phyloP scores from a whole-genome alignment of 2,329 filamentous ascomycete genomes.

The Colletotrichum graminicola region DNA sequence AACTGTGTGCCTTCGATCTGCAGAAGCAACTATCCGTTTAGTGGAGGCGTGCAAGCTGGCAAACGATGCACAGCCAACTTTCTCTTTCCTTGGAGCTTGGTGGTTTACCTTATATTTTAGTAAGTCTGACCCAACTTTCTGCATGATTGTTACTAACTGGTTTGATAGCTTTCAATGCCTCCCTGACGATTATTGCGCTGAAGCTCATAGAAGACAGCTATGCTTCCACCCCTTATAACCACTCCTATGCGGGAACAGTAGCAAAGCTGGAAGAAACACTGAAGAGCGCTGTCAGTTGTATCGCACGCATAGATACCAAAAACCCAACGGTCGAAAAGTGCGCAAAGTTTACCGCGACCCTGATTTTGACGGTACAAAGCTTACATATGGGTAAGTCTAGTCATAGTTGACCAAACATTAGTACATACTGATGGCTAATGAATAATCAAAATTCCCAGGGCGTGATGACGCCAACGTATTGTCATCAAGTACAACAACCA shows the following conservation, averaged over 20 bases:
- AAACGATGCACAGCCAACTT: constrained; percentile 19
- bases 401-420: no score
- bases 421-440: neutral
- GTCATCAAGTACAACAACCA: neutral
- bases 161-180: constrained; percentile 33
- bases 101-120: constrained; percentile 51
- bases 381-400: constrained; percentile 16
- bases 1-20: constrained; percentile 44
- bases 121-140: constrained; percentile 30
- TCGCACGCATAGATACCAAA: constrained; percentile 26
- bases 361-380: constrained; percentile 26
- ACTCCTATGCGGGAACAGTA: neutral
- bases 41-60: constrained; percentile 42
- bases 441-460: accelerated
- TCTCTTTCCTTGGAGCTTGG: constrained; percentile 48
- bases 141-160: neutral
- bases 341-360: constrained; percentile 32
- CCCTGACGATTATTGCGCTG: constrained; percentile 26
- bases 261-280: constrained; percentile 22
- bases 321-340: constrained; percentile 38
- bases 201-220: constrained; percentile 29
- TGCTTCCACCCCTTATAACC: neutral
- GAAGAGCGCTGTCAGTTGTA: constrained; percentile 19
- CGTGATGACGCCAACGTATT: neutral
- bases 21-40: constrained; percentile 45